Evolutionary conservation across 108 stramenopile species (phyloP), one percentile per base, ranked within the genome.

Genomic region (Aurantiochytrium sp.): DNA sequence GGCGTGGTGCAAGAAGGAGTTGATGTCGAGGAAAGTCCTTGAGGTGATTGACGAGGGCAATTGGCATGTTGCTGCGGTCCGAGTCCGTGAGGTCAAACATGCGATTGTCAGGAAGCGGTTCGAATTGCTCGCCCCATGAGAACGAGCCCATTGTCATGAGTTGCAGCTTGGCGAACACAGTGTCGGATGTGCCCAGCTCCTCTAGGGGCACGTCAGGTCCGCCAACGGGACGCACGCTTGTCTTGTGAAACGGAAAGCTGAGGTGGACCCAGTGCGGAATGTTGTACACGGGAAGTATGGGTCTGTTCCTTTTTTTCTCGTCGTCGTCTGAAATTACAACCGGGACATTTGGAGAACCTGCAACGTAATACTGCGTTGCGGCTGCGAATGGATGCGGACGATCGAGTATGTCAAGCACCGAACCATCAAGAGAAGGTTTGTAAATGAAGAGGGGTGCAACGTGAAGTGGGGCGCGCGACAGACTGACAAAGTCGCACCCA

Each of bases 371-470:
- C 64, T 8, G 6, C 35, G 25, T 12, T 16, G 25, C 2, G 10
- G 45, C 51, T 35, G 76, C 23, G 28, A 83, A 83, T 0, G 76
- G 76, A 45, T 83, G 76, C n/a, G n/a, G 23, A 25, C 76, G 45
- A 23, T 83, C 76, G 6, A 83, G 28, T 6, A 89, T 28, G 10
- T 87, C 55, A 43, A 43, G 57, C 35, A 35, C 0, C 0, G 55
- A 4, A 14, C 69, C 64, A 5, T 10, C 47, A 5, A 14, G 44
- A 8, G 5, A 88, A 59, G 90, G 90, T 55, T 95, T 95, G 90
- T 95, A 97, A 5, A 97, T 92, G 90, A 99, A 99, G 90, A 99
- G 97, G 29, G 99, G 99, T 28, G 97, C 97, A 45, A 96, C 95
- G 93, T 99, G 98, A 8, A 99, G 92, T 29, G 99, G 98, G 16